Base-by-base conservation (phyloP, 2,329 filamentous ascomycete genomes). In the Diaporthe vaccinii region DNA sequence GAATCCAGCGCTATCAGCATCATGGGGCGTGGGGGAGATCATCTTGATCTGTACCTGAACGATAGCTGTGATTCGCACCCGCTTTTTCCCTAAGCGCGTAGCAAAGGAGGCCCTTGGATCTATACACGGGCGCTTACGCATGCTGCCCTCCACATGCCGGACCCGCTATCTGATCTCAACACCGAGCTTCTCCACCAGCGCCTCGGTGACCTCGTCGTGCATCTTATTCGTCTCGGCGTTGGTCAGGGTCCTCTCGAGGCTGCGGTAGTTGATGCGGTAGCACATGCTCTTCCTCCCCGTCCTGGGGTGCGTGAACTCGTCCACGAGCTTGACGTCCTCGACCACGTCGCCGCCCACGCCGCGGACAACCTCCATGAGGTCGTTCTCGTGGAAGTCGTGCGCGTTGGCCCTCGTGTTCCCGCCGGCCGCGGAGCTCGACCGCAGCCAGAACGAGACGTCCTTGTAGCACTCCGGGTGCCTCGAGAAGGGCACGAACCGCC, bases 351-450 rank as follows among this genome's bases (percentile, higher is more conserved):
- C 96, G 14, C 92, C 94, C 62, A 96, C 89, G 79, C 92, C 92
- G 78, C 97, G 92, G 25, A 98, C 94, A 74, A 98, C 90, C 85
- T 98, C 97, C 96, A 98, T 98, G 70, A 98, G 88, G 84, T 99
- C 97, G 84, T 98, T 98, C 83, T 97, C 96, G 83, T 98, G 96
- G 82, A 98, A 95, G 79, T 86, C 85, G 39, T 84, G 81, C 75
- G 79, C 83, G 79, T 83, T 87, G 75, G 80, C 84, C 58, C 78
- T 81, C 6, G 78, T 80, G 72, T 85, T 87, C 39, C 88, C 89
- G 17, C 86, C 88, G 4, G 85, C 88, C 31, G 86, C 84, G 2
- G 87, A 85, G 7, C 84, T 80, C 28, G 86, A 82, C 25, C 84
- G 86, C 73, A 98, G 86, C 97, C 97, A 99, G 84, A 99, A 99